Conservation (phyloP, 2,329 filamentous ascomycete species). For the Hypoxylon sp. region DNA sequence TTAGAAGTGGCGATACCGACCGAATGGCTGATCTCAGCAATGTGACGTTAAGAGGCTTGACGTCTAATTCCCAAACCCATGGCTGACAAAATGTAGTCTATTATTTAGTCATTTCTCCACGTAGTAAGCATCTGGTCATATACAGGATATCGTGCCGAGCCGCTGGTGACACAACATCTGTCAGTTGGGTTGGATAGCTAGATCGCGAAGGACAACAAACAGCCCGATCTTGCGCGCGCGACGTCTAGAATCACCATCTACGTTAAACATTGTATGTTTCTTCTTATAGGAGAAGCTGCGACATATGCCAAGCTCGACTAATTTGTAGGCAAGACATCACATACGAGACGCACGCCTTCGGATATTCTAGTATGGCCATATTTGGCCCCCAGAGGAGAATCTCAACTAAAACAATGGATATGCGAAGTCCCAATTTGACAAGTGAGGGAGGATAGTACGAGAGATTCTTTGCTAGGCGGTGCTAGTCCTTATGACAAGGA, state of each 20-base stretch:
- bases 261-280: background rate
- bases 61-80: slow-evolving; percentile 1
- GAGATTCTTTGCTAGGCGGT: background rate
- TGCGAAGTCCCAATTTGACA: background rate
- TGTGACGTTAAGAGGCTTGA: slow-evolving; percentile 2
- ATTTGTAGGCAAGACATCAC: slow-evolving; percentile 8
- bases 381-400: slow-evolving; percentile 1
- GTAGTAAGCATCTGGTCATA: slow-evolving; percentile 25
- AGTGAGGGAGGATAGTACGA: background rate
- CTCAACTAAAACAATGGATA: slow-evolving; percentile 4
- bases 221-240: background rate
- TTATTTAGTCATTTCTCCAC: slow-evolving; percentile 13
- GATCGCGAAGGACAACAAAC: slow-evolving; percentile 8
- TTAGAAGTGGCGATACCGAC: slow-evolving; percentile 15
- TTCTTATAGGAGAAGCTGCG: slow-evolving; percentile 4
- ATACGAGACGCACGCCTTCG: slow-evolving; percentile 22
- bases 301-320: slow-evolving; percentile 18
- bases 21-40: slow-evolving; percentile 34
- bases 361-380: slow-evolving; percentile 42
- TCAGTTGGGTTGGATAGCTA: slow-evolving; percentile 20
- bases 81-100: background rate
- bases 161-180: slow-evolving; percentile 33
- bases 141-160: slow-evolving; percentile 1
- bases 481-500: background rate
- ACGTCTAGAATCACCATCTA: slow-evolving; percentile 13